Percentiles rank a stretch among this genome's conserved stretches.
phyloP scores from a whole-genome alignment of 768 basidiomycete genomes.

The Rhodotorula kratochvilovae region DNA sequence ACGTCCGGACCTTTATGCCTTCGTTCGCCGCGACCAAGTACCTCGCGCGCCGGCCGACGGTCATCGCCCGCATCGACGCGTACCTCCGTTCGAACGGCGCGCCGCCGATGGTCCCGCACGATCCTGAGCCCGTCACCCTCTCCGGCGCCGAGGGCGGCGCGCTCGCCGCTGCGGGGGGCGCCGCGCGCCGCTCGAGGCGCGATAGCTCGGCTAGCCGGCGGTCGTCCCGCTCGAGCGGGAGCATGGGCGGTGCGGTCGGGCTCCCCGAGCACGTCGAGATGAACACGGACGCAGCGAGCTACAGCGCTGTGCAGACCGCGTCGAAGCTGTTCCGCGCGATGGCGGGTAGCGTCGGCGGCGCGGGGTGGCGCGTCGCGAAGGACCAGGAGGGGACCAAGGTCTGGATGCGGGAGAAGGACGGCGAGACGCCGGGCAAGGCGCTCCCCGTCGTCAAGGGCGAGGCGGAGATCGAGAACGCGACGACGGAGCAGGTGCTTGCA shows the following conservation, averaged over 20 bases:
- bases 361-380: conserved; percentile 25
- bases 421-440: background rate
- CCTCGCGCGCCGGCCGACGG: conserved; percentile 34
- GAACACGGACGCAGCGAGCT: conserved; percentile 3
- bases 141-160: background rate
- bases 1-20: conserved; percentile 36
- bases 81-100: conserved; percentile 35
- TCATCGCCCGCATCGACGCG: conserved; percentile 27
- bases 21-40: conserved; percentile 32
- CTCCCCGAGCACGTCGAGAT: conserved; percentile 29
- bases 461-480: conserved; percentile 20
- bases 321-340: conserved; percentile 23
- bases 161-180: background rate
- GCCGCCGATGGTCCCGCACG: conserved; percentile 28
- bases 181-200: background rate
- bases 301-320: conserved; percentile 20
- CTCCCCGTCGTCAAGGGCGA: conserved; percentile 36
- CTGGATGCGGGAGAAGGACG: conserved; percentile 4
- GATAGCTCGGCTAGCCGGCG: conserved; percentile 12
- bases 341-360: conserved; percentile 17
- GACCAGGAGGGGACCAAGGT: conserved; percentile 24
- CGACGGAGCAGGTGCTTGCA: conserved; percentile 38
- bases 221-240: conserved; percentile 1
- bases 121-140: conserved; percentile 11
- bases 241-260: background rate